A percentile compares a stretch with the other conserved stretches of the same genome.
Evolutionary conservation across 2,329 filamentous ascomycete genomes (phyloP).

Genomic region (Achaetomium macrosporum): DNA sequence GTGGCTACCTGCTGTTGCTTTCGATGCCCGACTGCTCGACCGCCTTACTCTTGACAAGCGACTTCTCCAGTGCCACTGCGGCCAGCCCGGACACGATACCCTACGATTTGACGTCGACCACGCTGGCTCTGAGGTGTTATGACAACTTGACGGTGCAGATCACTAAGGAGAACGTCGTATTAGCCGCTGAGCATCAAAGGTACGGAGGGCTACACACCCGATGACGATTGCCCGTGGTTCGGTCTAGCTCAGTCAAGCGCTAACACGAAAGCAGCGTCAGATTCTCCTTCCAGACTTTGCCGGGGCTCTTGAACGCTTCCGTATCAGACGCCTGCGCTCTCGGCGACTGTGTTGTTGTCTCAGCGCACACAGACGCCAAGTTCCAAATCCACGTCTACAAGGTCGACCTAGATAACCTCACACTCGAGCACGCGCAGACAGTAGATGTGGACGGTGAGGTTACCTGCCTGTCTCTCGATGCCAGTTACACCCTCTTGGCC

Average conservation of each 20-base stretch:
- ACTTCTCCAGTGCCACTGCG: slow-evolving; percentile 42
- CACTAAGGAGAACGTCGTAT: slow-evolving; percentile 43
- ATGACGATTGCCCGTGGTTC: background rate
- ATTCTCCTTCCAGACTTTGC: slow-evolving; percentile 13
- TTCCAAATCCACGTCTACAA: slow-evolving; percentile 38
- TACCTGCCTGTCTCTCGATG: slow-evolving; percentile 40
- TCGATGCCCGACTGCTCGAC: slow-evolving; percentile 45
- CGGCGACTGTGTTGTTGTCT: slow-evolving; percentile 37
- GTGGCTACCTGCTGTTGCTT: slow-evolving; percentile 38
- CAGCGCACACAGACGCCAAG: slow-evolving; percentile 32
- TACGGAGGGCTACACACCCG: background rate
- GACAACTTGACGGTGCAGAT: slow-evolving; percentile 45
- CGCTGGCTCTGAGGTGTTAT: slow-evolving; percentile 40
- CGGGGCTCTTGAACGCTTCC: background rate
- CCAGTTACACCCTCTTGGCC: slow-evolving; percentile 23
- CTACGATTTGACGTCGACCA: slow-evolving; percentile 50
- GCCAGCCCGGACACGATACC: slow-evolving; percentile 35
- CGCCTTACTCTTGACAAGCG: slow-evolving; percentile 43
- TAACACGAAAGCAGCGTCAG: slow-evolving; percentile 12
- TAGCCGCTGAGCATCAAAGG: slow-evolving; percentile 35
- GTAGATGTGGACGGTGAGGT: slow-evolving; percentile 42
- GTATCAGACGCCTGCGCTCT: slow-evolving; percentile 41
- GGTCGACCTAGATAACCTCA: slow-evolving; percentile 28
- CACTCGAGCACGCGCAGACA: slow-evolving; percentile 26
- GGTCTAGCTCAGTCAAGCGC: background rate